Evolutionary conservation across 2,329 filamentous ascomycete genomes (phyloP), one percentile per base, ranked within the genome.

Genomic region (Lachnellula subtilissima): DNA sequence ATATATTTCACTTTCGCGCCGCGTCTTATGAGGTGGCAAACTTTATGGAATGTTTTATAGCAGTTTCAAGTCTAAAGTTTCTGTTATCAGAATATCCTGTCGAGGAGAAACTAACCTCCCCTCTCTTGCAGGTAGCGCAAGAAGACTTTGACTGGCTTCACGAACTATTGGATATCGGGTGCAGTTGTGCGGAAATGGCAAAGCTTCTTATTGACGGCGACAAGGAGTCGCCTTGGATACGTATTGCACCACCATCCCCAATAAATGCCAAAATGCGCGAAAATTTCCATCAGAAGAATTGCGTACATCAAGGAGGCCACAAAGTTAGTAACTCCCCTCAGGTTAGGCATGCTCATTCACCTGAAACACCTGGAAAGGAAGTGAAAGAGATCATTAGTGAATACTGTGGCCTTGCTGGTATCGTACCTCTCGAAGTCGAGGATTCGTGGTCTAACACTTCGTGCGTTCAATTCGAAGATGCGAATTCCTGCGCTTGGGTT

Each of bases 61-160:
- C 28, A 32, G 9, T 8, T 11, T 32, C 28, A 32, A 11, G 28
- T 32, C 28, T 3, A 32, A 11, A 32, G 28, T 2, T 9, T 32
- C 28, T 8, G 28, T 32, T 3, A 8, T 32, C 9, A 9, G 9
- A 11, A 32, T 11, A 32, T 32, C 3, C 8, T 32, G 8, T 32
- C 2, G 28, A 11, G 28, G 8, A 9, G 9, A 11, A 11, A 11
- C 28, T 32, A 32, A 32, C 28, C 28, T 32, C 11, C 9, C 28
- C 2, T 8, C 28, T 3, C 15, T 46, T 50, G 17, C 45, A 56
- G 54, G 36, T 46, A 7, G 55, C 42, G 7, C 23, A 15, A 23
- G 17, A 22, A 45, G 19, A 60, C 12, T 60, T 53, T 22, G 49
- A 50, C 9, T 60, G 58, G 58, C 55, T 58, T 5, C 22, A 43